These are phyloP conservation scores for Rhododendron mucronatum DNA, from an alignment of 148 eudicot genomes.

Conservation along the genomic window DNA sequence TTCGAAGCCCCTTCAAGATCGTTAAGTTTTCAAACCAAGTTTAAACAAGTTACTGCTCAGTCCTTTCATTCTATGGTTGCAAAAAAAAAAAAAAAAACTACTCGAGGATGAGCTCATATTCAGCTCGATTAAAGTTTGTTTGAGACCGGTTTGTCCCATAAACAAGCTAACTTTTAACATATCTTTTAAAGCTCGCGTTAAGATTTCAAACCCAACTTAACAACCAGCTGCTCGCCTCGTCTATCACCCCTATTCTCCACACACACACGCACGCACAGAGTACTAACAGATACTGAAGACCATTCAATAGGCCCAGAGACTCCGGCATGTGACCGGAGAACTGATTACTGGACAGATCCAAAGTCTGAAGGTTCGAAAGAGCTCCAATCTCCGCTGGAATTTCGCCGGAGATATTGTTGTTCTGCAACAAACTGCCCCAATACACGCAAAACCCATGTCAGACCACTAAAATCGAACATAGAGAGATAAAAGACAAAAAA, in stretches of 20 bases:
- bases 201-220: background rate
- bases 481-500: background rate
- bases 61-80: background rate
- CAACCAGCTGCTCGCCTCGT: no score
- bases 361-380: conserved; percentile 62
- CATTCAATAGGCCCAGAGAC: conserved; percentile 47
- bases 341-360: conserved; percentile 84
- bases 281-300: conserved; percentile 66
- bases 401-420: conserved; percentile 83
- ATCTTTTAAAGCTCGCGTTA: background rate
- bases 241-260: background rate
- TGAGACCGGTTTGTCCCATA: background rate
- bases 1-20: no score
- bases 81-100: no score
- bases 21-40: no score
- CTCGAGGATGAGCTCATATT: background rate
- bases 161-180: no score
- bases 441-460: conserved; percentile 4
- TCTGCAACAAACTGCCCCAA: conserved; percentile 61
- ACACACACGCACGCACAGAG: background rate
- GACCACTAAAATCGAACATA: background rate
- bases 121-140: no score
- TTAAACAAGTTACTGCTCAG: no score
- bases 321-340: conserved; percentile 64
- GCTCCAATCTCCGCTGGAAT: conserved; percentile 71